phyloP scores from a whole-genome alignment of 2,329 filamentous ascomycete genomes.

The Aspergillus japonicus region DNA sequence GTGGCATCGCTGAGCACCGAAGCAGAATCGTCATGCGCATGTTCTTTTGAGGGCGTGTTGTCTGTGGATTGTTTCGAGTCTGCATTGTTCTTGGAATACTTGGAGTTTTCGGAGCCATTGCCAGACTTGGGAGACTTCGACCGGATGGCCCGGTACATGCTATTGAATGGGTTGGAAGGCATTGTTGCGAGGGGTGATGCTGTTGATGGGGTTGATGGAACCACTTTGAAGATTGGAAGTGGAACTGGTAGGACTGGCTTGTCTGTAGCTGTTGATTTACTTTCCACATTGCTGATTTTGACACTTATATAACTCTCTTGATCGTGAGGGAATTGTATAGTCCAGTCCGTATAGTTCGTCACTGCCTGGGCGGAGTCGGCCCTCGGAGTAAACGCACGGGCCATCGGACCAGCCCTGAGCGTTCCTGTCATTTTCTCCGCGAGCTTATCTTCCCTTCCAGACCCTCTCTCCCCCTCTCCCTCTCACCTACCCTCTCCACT shows the following conservation, averaged over 20 bases:
- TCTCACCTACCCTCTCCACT: too few species aligned
- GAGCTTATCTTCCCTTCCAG: neutral
- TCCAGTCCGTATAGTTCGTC: neutral
- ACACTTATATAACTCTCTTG: neutral
- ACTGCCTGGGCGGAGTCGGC: neutral
- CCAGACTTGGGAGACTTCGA: neutral
- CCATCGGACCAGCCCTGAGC: neutral
- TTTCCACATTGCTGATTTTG: neutral
- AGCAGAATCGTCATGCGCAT: neutral
- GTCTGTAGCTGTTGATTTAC: neutral
- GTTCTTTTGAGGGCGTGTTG: neutral
- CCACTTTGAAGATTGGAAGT: neutral
- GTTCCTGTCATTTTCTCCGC: neutral
- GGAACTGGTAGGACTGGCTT: neutral
- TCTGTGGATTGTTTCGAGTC: neutral
- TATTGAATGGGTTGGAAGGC: neutral
- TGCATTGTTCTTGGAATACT: neutral
- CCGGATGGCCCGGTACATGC: neutral
- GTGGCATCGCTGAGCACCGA: constrained; percentile 5
- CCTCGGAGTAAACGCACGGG: constrained; percentile 2
- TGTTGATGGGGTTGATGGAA: neutral
- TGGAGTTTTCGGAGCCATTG: too few species aligned
- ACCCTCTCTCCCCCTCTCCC: neutral
- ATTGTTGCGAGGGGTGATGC: neutral
- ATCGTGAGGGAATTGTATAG: neutral